Conservation (phyloP, 2,329 filamentous ascomycete species). For the Juglanconis juglandina region DNA sequence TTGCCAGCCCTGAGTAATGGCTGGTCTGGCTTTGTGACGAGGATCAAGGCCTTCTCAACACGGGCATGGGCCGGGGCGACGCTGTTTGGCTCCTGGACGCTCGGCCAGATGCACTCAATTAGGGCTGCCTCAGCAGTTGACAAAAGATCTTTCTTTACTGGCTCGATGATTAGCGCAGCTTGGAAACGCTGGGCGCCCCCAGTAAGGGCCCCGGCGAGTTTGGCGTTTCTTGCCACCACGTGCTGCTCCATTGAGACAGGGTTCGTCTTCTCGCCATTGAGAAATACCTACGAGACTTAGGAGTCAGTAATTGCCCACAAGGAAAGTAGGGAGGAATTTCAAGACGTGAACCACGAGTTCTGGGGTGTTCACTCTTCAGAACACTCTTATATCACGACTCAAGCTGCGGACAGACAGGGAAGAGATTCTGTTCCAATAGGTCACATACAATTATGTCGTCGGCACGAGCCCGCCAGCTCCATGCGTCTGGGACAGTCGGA, state of each 20-base stretch:
- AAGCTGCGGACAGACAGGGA: too few relatives aligned
- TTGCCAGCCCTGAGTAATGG: background rate
- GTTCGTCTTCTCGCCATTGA: constrained; percentile 30
- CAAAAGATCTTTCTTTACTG: constrained; percentile 16
- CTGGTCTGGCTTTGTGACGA: constrained; percentile 34
- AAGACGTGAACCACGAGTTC: too few relatives aligned
- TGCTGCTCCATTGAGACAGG: constrained; percentile 27
- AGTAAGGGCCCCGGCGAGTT: background rate
- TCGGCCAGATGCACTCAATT: constrained; percentile 11
- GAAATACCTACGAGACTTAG: constrained; percentile 12
- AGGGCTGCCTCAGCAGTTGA: constrained; percentile 23
- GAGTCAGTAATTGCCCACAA: too few relatives aligned
- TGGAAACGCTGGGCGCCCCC: background rate
- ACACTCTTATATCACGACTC: too few relatives aligned
- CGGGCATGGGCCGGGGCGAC: background rate
- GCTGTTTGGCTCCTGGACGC: background rate
- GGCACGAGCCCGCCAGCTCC: too few relatives aligned
- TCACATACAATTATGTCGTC: too few relatives aligned
- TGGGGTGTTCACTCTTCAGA: too few relatives aligned
- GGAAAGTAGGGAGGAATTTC: too few relatives aligned
- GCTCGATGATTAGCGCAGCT: constrained; percentile 35
- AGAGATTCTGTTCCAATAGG: too few relatives aligned
- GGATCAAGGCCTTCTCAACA: constrained; percentile 38
- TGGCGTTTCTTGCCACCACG: constrained; percentile 14
- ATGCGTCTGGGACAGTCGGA: too few relatives aligned